These are phyloP conservation scores for Fusarium nodosum DNA, from an alignment of 2,329 filamentous ascomycete species.

Conservation along the genomic window DNA sequence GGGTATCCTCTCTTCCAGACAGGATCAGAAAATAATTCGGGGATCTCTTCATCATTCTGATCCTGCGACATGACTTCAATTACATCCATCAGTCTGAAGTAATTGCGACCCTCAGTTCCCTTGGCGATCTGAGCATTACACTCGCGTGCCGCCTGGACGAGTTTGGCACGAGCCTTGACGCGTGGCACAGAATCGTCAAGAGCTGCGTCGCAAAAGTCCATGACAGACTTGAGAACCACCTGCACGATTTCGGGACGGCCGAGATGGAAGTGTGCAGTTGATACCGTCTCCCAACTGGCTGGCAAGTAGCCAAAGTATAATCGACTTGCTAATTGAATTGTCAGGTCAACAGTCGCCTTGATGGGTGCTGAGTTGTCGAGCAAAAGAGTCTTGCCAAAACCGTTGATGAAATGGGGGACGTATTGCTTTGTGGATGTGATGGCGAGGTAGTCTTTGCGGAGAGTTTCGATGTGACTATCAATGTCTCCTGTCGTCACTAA, in stretches of 20 bases:
- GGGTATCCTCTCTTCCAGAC: constrained; percentile 20
- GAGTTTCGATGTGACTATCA: not conserved
- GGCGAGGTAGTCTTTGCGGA: constrained; percentile 4
- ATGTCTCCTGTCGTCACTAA: constrained; percentile 2
- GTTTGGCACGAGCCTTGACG: not conserved
- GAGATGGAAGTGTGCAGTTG: constrained; percentile 14
- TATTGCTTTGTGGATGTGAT: constrained; percentile 14
- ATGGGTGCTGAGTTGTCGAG: constrained; percentile 7
- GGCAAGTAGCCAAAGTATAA: constrained; percentile 17
- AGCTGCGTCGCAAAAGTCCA: constrained; percentile 16
- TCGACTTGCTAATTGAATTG: constrained; percentile 14
- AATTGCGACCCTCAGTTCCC: constrained; percentile 6
- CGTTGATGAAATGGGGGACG: constrained; percentile 6
- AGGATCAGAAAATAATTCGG: constrained; percentile 4
- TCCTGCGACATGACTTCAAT: constrained; percentile 17
- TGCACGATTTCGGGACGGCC: constrained; percentile 12
- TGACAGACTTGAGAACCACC: constrained; percentile 6
- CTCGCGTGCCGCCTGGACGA: constrained; percentile 8
- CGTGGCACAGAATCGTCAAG: constrained; percentile 2
- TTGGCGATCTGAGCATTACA: constrained; percentile 17
- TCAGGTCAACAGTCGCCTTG: constrained; percentile 12
- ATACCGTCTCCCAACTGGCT: constrained; percentile 22
- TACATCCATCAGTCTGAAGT: constrained; percentile 17
- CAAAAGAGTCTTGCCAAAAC: constrained; percentile 1
- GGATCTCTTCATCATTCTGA: not conserved